Percentiles rank a stretch among this genome's conserved stretches.
phyloP scores from a whole-genome alignment of 768 basidiomycete species.

The Lactifluus piperatus region DNA sequence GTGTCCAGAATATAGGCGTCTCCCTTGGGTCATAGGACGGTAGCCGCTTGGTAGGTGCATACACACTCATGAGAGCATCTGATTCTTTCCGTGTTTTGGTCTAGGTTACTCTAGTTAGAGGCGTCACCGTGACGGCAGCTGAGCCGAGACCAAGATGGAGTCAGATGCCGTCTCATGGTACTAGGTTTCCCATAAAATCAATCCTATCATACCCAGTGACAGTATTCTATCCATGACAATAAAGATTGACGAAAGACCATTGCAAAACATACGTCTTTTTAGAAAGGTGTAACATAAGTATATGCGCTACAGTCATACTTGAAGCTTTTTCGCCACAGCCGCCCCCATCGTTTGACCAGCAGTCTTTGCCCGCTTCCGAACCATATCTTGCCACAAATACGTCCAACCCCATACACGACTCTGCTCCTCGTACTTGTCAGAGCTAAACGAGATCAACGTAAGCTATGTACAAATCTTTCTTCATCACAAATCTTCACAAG shows the following conservation, averaged over 20 bases:
- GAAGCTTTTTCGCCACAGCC: constrained; percentile 57
- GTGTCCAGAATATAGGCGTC: too few species aligned
- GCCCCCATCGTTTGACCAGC: constrained; percentile 57
- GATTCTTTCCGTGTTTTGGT: too few species aligned
- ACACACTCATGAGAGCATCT: too few species aligned
- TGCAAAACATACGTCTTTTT: background rate
- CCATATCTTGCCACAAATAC: constrained; percentile 90
- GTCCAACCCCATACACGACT: constrained; percentile 94
- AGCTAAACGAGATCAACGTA: constrained; percentile 29
- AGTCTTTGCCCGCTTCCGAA: constrained; percentile 88
- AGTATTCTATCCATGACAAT: too few species aligned
- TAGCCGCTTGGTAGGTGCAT: too few species aligned
- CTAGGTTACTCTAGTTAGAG: too few species aligned
- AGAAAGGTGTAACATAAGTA: background rate
- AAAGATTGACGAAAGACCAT: background rate
- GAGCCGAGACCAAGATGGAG: too few species aligned
- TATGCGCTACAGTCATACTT: constrained; percentile 20
- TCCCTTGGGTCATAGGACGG: too few species aligned
- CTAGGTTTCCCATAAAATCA: too few species aligned
- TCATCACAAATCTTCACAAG: constrained; percentile 50
- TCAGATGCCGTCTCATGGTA: too few species aligned
- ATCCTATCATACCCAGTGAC: too few species aligned
- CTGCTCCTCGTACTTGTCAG: constrained; percentile 89
- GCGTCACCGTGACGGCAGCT: too few species aligned
- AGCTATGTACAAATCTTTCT: background rate